Evolutionary conservation across 2,329 filamentous ascomycete genomes (phyloP), one percentile per base, ranked within the genome.

Genomic region (Colletotrichum tropicicola): DNA sequence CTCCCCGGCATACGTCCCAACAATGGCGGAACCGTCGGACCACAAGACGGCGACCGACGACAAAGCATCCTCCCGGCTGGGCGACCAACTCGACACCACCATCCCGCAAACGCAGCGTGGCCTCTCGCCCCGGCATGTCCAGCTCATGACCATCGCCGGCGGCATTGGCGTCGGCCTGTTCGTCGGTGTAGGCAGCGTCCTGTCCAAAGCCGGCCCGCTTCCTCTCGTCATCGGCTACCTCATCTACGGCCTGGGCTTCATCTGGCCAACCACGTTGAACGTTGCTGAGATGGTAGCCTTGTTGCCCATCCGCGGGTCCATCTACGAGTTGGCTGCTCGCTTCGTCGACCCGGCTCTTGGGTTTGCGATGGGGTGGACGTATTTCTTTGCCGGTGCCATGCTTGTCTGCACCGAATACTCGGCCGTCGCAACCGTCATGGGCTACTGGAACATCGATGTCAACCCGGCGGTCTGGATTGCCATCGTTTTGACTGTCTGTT

Each of bases 201-300:
- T 83, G 13, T 74, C 76, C 63, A 73, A 77, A 41, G 77, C 80
- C 44, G 80, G 80, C 25, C 80, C 80, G 7, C 73, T 83, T 51
- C 81, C 79, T 8, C 75, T 83, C 10, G 54, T 83, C 35, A 76
- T 83, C 35, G 80, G 80, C 13, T 83, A 82, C 70, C 68, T 79
- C 51, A 75, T 81, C 70, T 82, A 79, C 79, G 80, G 79, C 48
- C 60, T 79, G 37, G 74, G 77, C 67, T 82, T 78, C 73, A 75
- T 82, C 69, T 83, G 79, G 80, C 80, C 79, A 10, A 52, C 74
- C 49, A 78, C 81, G 73, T 69, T 83, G 65, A 80, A 76, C 67
- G 79, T 88, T 32, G 86, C 84, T 56, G 87, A 89, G 74, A 87
- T 89, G 83, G 82, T 81, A 55, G 81, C 85, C 6, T 87, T 85